A percentile compares a stretch with the other conserved stretches of the same genome.
phyloP scores from a whole-genome alignment of 148 eudicot genomes.

The Polygonum aviculare region DNA sequence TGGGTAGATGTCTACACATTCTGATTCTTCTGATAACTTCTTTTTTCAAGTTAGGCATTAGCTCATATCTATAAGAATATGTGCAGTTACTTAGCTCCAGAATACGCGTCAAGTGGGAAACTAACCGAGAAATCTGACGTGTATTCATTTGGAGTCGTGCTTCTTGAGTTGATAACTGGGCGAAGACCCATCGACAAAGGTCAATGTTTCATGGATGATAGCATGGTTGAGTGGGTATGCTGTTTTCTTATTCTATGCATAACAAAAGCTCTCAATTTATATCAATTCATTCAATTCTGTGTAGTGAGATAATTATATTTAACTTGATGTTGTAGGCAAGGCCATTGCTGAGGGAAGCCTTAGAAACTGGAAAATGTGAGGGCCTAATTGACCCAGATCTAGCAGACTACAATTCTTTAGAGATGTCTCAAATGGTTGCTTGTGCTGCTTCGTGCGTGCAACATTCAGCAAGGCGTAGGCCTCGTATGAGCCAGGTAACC shows the following conservation, averaged over 20 bases:
- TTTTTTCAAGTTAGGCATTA: not conserved
- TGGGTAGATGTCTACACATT: slow-evolving; percentile 33
- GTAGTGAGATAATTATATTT: not conserved
- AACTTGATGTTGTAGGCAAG: slow-evolving; percentile 33
- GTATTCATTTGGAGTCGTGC: slow-evolving; percentile 70
- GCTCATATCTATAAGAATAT: slow-evolving; percentile 15
- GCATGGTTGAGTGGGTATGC: slow-evolving; percentile 68
- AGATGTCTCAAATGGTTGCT: slow-evolving; percentile 65
- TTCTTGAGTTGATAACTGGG: slow-evolving; percentile 66
- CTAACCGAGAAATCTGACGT: slow-evolving; percentile 65
- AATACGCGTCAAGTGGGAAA: slow-evolving; percentile 70
- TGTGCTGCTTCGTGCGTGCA: slow-evolving; percentile 83
- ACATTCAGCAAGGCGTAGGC: slow-evolving; percentile 59
- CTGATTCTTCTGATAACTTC: not conserved
- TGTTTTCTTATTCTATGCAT: not conserved
- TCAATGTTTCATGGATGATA: slow-evolving; percentile 45
- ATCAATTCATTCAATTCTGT: not conserved
- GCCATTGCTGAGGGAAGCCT: slow-evolving; percentile 57
- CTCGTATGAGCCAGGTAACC: slow-evolving; percentile 61
- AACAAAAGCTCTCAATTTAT: not conserved
- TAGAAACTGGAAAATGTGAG: slow-evolving; percentile 43
- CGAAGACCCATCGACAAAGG: slow-evolving; percentile 67
- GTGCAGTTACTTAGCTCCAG: slow-evolving; percentile 80
- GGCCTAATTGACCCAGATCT: slow-evolving; percentile 54
- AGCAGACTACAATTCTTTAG: slow-evolving; percentile 38